Base-by-base conservation (phyloP, 371 early-diverging fungal species). In the Syncephalis fuscata region DNA sequence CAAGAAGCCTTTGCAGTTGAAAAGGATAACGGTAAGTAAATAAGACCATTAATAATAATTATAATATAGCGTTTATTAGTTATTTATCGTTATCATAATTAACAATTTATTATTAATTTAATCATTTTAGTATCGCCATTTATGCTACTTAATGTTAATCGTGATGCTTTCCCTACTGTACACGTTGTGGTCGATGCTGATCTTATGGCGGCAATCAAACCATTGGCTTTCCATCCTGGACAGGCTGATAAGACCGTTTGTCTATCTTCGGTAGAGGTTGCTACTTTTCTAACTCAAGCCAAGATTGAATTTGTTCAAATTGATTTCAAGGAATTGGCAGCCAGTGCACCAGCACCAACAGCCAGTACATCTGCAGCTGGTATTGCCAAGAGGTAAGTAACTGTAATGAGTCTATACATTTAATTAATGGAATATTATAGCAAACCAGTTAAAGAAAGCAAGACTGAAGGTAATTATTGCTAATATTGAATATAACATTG, bases 81-180 rank as follows among this genome's bases (percentile, higher is more conserved):
- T n/a, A n/a, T n/a, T n/a, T n/a, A n/a, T n/a, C n/a, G n/a, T n/a
- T n/a, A n/a, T n/a, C n/a, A 22, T 20, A 3, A 22, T 48, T 9
- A 39, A 2, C 24, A 23, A 22, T 37, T 15, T 36, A 36, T 46
- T 36, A 15, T 14, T 46, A 14, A 27, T 21, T 8, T 25, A n/a
- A n/a, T n/a, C n/a, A n/a, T n/a, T 22, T 11, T 43, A 40, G 76
- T 78, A 2, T 76, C 79, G 51, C 79, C 81, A 27, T 78, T 78
- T 60, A 67, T 67, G 9, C 56, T 77, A 55, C 56, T 61, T 23
- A 66, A 73, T 32, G 75, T 75, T 8, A 45, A 67, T 37, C 60
- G 66, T 49, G 65, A 70, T 41, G 52, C 55, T 20, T 45, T 64
- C n/a, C 52, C 27, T 46, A 54, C 51, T 46, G 65, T 80, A 24